These are phyloP conservation scores for Aureobasidium vineae DNA, from an alignment of 2,329 filamentous ascomycete genomes.

Conservation along the genomic window DNA sequence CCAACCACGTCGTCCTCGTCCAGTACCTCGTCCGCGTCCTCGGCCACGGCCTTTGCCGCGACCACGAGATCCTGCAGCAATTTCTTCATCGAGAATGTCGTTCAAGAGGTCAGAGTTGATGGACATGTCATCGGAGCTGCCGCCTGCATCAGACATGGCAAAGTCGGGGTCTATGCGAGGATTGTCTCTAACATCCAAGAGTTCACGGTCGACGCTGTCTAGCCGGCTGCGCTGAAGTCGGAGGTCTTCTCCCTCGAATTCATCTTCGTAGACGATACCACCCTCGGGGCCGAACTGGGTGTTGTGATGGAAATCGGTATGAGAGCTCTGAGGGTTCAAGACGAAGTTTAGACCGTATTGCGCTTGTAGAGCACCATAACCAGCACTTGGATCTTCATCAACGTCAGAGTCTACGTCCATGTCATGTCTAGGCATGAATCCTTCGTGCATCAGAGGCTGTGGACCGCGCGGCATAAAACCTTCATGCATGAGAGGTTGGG, in stretches of 20 bases:
- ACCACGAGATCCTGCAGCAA: slow-evolving; percentile 4
- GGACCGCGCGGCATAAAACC: slow-evolving; percentile 42
- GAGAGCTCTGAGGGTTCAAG: slow-evolving; percentile 25
- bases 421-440: slow-evolving; percentile 42
- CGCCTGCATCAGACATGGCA: slow-evolving; percentile 37
- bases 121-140: slow-evolving; percentile 26
- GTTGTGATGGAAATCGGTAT: slow-evolving; percentile 28
- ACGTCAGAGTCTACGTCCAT: slow-evolving; percentile 39
- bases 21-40: slow-evolving; percentile 27
- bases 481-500: slow-evolving; percentile 38
- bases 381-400: slow-evolving; percentile 32
- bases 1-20: slow-evolving; percentile 35
- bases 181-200: slow-evolving; percentile 36
- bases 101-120: slow-evolving; percentile 27
- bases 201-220: slow-evolving; percentile 34
- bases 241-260: slow-evolving; percentile 34
- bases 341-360: slow-evolving; percentile 28
- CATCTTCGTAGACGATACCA: slow-evolving; percentile 34
- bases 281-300: slow-evolving; percentile 33
- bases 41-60: slow-evolving; percentile 30
- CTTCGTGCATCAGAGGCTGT: slow-evolving; percentile 40
- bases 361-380: slow-evolving; percentile 32
- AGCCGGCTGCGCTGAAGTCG: neutral
- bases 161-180: slow-evolving; percentile 40
- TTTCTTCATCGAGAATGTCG: slow-evolving; percentile 26